phyloP scores from a whole-genome alignment of 2,329 filamentous ascomycete genomes.

The Chaetomiaceae sp. region DNA sequence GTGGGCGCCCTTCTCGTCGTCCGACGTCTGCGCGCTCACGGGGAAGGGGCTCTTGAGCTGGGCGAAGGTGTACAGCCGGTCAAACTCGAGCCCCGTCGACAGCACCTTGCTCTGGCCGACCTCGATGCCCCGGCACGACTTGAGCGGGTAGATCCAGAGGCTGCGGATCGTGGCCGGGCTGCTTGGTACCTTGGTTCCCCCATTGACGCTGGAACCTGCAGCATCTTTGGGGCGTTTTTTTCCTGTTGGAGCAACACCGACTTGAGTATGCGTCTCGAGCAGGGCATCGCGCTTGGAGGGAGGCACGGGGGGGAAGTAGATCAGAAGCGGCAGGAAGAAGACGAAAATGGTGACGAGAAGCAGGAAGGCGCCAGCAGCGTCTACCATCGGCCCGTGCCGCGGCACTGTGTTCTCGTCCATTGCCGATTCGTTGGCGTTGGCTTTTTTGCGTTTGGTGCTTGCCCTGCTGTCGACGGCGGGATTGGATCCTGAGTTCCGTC shows the following conservation, averaged over 20 bases:
- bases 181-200: neutral
- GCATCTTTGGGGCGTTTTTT: constrained; percentile 4
- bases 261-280: constrained; percentile 46
- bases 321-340: constrained; percentile 48
- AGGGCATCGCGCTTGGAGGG: constrained; percentile 49
- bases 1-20: constrained; percentile 36
- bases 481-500: neutral
- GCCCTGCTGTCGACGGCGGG: neutral
- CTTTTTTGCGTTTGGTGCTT: too few relatives aligned
- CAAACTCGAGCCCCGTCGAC: constrained; percentile 65
- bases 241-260: constrained; percentile 37
- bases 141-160: constrained; percentile 75
- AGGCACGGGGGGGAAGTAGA: constrained; percentile 49
- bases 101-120: constrained; percentile 58
- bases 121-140: constrained; percentile 74
- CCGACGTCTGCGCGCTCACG: constrained; percentile 28
- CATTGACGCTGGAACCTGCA: neutral
- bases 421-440: constrained; percentile 1
- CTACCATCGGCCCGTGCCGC: constrained; percentile 20
- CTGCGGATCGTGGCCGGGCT: constrained; percentile 45
- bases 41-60: constrained; percentile 52
- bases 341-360: constrained; percentile 40
- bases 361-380: constrained; percentile 32
- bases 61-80: constrained; percentile 78
- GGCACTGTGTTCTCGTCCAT: constrained; percentile 11